Evolutionary conservation across 2,329 filamentous ascomycete species (phyloP).

Genomic region (Arthrobotrys sinensis): DNA sequence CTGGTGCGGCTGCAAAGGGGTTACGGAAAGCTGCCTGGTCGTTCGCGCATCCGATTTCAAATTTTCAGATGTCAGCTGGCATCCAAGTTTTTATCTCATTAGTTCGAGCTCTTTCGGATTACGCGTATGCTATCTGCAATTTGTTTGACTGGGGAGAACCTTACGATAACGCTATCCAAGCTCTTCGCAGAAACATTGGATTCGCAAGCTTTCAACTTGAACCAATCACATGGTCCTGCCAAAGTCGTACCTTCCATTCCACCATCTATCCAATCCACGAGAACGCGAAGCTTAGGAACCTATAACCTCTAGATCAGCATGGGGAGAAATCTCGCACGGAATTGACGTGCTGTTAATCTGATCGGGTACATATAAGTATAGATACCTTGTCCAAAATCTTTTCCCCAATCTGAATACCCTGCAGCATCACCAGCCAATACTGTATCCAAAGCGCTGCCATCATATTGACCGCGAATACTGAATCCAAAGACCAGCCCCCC

Average conservation of each 20-base stretch:
- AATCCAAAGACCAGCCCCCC: constrained; percentile 7
- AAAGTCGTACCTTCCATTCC: neutral
- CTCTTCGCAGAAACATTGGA: neutral
- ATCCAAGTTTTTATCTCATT: neutral
- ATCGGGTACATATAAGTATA: neutral
- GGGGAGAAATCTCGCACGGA: neutral
- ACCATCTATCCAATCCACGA: neutral
- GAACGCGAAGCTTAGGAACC: constrained; percentile 1
- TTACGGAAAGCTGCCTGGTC: neutral
- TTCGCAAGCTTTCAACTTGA: constrained; percentile 9
- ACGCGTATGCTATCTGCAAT: neutral
- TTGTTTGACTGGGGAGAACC: neutral
- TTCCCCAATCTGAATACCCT: neutral
- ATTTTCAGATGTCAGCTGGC: neutral
- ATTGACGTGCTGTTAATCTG: neutral
- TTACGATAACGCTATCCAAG: neutral
- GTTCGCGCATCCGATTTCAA: neutral
- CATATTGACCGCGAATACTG: constrained; percentile 1
- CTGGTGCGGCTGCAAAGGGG: neutral
- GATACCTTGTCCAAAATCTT: neutral
- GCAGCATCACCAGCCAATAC: constrained; percentile 14
- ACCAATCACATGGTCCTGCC: constrained; percentile 7
- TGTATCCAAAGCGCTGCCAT: constrained; percentile 1
- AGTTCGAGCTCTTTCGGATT: neutral
- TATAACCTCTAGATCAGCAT: neutral